Evolutionary conservation across 441 rosid genomes (phyloP).

Genomic region (Kokia cookei): DNA sequence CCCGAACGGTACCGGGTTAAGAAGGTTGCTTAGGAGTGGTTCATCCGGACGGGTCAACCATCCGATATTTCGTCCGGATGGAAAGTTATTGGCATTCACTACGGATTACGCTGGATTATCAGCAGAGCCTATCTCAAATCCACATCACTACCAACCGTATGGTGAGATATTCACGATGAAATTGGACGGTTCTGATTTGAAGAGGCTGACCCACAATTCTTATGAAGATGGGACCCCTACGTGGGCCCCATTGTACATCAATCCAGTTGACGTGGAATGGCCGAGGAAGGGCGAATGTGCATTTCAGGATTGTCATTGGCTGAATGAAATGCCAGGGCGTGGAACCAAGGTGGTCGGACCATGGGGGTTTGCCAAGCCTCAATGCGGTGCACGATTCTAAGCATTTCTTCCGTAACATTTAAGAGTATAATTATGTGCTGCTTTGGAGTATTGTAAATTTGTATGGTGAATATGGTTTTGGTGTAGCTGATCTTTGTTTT

Average conservation of each 20-base stretch:
- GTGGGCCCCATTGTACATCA: slow-evolving; percentile 54
- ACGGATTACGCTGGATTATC: slow-evolving; percentile 79
- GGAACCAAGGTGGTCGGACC: neutral
- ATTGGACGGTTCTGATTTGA: slow-evolving; percentile 71
- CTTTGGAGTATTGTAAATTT: neutral
- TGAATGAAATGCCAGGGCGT: slow-evolving; percentile 34
- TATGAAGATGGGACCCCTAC: slow-evolving; percentile 91
- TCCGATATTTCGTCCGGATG: slow-evolving; percentile 75
- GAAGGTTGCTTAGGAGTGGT: slow-evolving; percentile 64
- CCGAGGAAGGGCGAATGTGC: slow-evolving; percentile 34
- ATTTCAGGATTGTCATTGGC: slow-evolving; percentile 86
- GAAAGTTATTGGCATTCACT: slow-evolving; percentile 56
- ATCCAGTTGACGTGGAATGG: slow-evolving; percentile 47
- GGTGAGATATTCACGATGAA: slow-evolving; percentile 76
- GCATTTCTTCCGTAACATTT: neutral
- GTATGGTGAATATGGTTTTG: neutral
- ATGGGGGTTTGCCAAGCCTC: slow-evolving; percentile 2
- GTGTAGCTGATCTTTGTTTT: neutral
- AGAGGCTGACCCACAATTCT: slow-evolving; percentile 67
- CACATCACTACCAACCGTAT: slow-evolving; percentile 78
- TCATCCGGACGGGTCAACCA: slow-evolving; percentile 68
- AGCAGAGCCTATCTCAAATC: slow-evolving; percentile 84
- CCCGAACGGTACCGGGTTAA: slow-evolving; percentile 74
- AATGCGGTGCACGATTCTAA: slow-evolving; percentile 13
- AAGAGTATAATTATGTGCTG: neutral